Percentiles rank a stretch among this genome's conserved stretches.
These are phyloP conservation scores for Marasmius oreades DNA, from an alignment of 1,284 basidiomycete species.

Conservation along the genomic window DNA sequence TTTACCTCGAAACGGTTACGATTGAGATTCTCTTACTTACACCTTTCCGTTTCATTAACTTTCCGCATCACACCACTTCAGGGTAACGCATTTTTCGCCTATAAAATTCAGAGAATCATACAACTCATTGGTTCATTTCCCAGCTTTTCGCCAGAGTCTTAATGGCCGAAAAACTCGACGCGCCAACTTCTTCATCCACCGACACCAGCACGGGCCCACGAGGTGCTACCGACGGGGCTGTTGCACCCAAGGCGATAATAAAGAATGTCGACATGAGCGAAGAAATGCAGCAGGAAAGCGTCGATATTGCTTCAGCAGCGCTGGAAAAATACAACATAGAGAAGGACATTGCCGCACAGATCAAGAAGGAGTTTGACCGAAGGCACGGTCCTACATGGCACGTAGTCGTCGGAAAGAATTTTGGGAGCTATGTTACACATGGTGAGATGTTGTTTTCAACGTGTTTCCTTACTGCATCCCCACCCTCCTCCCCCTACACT, in stretches of 20 bases:
- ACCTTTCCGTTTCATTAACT: neutral
- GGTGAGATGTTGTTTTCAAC: slow-evolving; percentile 51
- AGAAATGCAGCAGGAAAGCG: slow-evolving; percentile 91
- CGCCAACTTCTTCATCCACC: slow-evolving; percentile 49
- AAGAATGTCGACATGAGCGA: slow-evolving; percentile 98
- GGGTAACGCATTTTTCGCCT: neutral
- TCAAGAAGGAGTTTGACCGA: slow-evolving; percentile 97
- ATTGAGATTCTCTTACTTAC: neutral
- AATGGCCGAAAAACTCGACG: slow-evolving; percentile 67
- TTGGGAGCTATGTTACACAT: slow-evolving; percentile 96
- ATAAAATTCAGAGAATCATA: neutral
- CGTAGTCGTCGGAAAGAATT: slow-evolving; percentile 96
- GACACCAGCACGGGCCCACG: slow-evolving; percentile 48
- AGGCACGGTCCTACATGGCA: slow-evolving; percentile 95
- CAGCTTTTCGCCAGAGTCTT: neutral
- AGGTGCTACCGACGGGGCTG: slow-evolving; percentile 31
- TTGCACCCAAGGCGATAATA: slow-evolving; percentile 78
- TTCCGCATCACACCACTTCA: too few relatives aligned
- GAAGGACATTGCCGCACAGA: slow-evolving; percentile 96
- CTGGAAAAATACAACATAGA: slow-evolving; percentile 92
- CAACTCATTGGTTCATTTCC: neutral
- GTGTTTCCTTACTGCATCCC: slow-evolving; percentile 9
- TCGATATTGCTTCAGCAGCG: slow-evolving; percentile 83
- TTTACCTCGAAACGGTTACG: too few relatives aligned
- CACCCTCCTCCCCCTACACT: slow-evolving; percentile 15